Evolutionary conservation across 352 stramenopile species (phyloP), one percentile per base, ranked within the genome.

Genomic region (Globisporangium apiculatum): DNA sequence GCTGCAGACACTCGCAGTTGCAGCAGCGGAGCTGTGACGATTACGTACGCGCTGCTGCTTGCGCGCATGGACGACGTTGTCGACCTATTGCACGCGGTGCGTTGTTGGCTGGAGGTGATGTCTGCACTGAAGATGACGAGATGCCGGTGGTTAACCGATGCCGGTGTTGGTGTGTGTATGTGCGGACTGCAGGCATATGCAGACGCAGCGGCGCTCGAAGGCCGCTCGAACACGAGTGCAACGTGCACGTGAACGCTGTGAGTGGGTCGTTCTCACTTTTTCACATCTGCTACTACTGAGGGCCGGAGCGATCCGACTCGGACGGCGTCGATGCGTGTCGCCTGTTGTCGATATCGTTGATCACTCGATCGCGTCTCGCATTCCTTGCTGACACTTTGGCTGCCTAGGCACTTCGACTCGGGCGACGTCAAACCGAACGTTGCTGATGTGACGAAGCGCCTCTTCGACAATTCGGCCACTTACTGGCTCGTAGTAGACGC

Each of bases 21-120:
- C 46, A 50, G 46, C 46, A 41, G 35, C 18, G 14, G 6, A 15
- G 31, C 31, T 17, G 1, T 3, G 51, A 14, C 38, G 56, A 65
- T 86, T 43, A 72, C 76, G n/a, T 66, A 77, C 56, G 61, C 68
- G 0, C 69, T 81, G 14, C 43, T 89, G 18, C 57, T 87, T 7
- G 5, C 67, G n/a, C 66, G 73, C 48, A 64, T 71, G 51, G 48
- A 67, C 14, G 63, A 83, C 47, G 69, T 87, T 40, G 75, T 85
- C 11, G 61, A 71, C 6, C 60, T 79, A 9, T n/a, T 89, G 7
- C 79, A 89, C 54, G 55, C 57, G 53, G 71, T 79, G 61, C n/a
- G 50, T 42, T 5, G 5, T 43, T 31, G 61, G 58, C 40, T 43
- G 11, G 40, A 12, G 11, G 11, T 12, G 40, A 43, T 43, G 40